phyloP scores from a whole-genome alignment of 225 moss, liverwort and hornwort species.

The Ulota crispa region DNA sequence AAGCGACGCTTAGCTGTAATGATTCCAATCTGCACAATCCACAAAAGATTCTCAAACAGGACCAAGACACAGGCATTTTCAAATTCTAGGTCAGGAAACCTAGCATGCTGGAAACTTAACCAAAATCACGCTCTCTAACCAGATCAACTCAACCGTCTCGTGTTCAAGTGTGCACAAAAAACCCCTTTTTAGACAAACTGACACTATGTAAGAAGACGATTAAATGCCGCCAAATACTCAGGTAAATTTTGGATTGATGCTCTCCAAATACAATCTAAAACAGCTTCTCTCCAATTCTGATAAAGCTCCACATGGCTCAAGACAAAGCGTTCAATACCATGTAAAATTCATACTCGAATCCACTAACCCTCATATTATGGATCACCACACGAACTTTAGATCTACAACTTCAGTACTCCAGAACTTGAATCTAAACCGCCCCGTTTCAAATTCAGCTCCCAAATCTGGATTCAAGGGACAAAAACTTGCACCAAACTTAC shows the following conservation, averaged over 20 bases:
- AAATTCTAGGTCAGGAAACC: background rate
- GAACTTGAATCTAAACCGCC: background rate
- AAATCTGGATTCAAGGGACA: background rate
- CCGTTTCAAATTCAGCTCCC: background rate
- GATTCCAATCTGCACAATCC: conserved; percentile 5
- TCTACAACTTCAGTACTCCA: background rate
- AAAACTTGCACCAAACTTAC: background rate
- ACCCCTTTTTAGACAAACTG: background rate
- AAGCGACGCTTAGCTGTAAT: background rate
- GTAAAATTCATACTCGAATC: background rate
- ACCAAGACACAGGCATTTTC: background rate
- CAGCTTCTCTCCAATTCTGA: background rate
- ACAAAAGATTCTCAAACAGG: background rate
- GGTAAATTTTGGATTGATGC: background rate
- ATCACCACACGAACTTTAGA: background rate
- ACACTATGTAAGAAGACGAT: background rate
- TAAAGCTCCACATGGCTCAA: background rate
- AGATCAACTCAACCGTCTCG: background rate
- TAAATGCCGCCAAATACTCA: background rate
- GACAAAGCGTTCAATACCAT: background rate
- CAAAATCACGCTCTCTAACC: background rate
- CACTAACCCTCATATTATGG: background rate
- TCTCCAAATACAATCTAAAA: background rate
- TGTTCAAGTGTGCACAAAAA: background rate
- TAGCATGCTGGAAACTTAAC: background rate